Evolutionary conservation across 495 filamentous ascomycete genomes (phyloP), one percentile per base, ranked within the genome.

Genomic region (Pseudevernia furfuracea): DNA sequence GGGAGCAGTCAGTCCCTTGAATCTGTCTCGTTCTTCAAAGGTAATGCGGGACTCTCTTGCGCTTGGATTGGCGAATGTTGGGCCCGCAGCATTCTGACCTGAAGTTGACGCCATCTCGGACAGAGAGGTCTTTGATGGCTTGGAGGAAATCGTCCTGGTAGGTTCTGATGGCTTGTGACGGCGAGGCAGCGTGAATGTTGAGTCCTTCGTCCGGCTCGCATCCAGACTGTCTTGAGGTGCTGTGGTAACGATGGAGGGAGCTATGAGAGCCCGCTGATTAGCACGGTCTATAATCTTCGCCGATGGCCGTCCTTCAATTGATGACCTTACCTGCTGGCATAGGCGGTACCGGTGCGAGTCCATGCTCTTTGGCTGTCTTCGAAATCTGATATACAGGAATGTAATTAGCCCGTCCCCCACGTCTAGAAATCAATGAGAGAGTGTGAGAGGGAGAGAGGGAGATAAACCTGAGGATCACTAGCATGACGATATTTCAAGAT

Each of bases 201-300:
- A 74, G 48, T 81, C 78, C 68, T 82, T 83, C 73, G 84, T 87
- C 14, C 75, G 72, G 15, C 75, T 77, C 49, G 76, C 71, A 14
- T 81, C 80, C 10, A 76, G 60, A 36, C 78, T 76, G 56, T 93
- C 84, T 1, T 92, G 93, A 10, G 94, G 94, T 34, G 92, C 88
- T 17, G 94, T 98, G 30, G 87, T 96, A 71, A 97, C 93, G 71
- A 98, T 98, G 57, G 87, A 85, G 25, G 93, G 93, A 49, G 93
- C 90, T 89, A 71, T 57, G 52, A 46, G 30, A 49, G 44, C 11
- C 46, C 61, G 68, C 63, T 65, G 34, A 48, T 68, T 38, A 62
- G 61, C 62, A 25, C 44, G 0, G 6, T 43, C 9, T n/a, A 3
- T 57, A 11, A 9, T 46, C 12, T 19, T 46, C 9, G 25, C 10